These are phyloP conservation scores for Suillus bovinus DNA, from an alignment of 768 basidiomycete species.

Conservation along the genomic window DNA sequence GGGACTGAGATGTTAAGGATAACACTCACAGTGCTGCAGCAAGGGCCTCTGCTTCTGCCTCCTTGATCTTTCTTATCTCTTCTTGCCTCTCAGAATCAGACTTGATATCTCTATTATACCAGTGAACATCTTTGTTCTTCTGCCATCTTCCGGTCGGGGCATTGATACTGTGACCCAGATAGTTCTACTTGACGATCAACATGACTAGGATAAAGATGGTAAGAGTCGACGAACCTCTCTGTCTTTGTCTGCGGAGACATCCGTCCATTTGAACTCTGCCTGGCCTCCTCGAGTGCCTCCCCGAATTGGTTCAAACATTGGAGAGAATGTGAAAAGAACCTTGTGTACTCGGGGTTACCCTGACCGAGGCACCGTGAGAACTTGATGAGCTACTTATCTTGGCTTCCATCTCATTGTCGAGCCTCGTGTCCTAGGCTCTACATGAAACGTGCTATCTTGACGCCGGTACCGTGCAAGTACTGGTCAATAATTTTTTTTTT, in stretches of 20 bases:
- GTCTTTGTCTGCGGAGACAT: slow-evolving; percentile 91
- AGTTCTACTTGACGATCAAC: slow-evolving; percentile 58
- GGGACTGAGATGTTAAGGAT: not conserved
- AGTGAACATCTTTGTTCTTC: slow-evolving; percentile 95
- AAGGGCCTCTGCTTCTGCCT: slow-evolving; percentile 87
- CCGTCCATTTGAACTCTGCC: slow-evolving; percentile 89
- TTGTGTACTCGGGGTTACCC: not conserved
- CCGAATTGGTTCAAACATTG: slow-evolving; percentile 83
- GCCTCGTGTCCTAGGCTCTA: slow-evolving; percentile 2
- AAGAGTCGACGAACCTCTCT: slow-evolving; percentile 60
- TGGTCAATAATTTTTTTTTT: not conserved
- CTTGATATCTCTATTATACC: slow-evolving; percentile 76
- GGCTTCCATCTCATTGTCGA: not conserved
- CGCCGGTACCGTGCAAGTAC: not conserved
- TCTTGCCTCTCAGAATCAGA: slow-evolving; percentile 53
- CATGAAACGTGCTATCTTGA: not conserved
- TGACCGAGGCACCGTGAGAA: slow-evolving; percentile 3
- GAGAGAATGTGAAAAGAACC: not conserved
- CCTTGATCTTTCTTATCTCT: slow-evolving; percentile 82
- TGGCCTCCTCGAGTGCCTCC: slow-evolving; percentile 92
- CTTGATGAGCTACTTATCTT: not conserved
- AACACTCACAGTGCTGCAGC: slow-evolving; percentile 71
- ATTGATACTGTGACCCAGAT: slow-evolving; percentile 93
- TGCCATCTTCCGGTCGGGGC: slow-evolving; percentile 97
- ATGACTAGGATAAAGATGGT: not conserved